phyloP scores from a whole-genome alignment of 2,329 filamentous ascomycete genomes.

The Aschersonia sp. region DNA sequence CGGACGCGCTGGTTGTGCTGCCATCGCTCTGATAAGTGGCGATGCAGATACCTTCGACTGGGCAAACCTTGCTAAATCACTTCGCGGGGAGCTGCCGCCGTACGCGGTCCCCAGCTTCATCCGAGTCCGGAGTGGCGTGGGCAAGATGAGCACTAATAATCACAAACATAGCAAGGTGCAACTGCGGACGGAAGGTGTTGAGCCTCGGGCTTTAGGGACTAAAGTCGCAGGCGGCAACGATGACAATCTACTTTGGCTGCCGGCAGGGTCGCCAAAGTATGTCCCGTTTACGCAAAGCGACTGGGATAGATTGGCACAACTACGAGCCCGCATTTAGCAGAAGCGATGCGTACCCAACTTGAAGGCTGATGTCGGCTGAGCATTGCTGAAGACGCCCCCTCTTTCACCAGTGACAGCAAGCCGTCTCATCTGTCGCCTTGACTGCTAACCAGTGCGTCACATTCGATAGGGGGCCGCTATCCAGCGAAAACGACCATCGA shows the following conservation, averaged over 20 bases:
- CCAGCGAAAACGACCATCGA: no score
- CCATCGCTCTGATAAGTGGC: slow-evolving; percentile 39
- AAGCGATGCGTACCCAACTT: no score
- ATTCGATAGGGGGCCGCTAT: no score
- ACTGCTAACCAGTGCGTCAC: no score
- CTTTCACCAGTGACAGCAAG: no score
- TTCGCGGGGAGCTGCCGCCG: slow-evolving; percentile 43
- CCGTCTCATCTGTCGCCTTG: no score
- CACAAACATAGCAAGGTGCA: slow-evolving; percentile 5
- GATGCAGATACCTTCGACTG: slow-evolving; percentile 40
- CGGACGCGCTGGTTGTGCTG: slow-evolving; percentile 52
- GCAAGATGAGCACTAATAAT: slow-evolving; percentile 4
- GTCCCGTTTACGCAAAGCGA: slow-evolving; percentile 2
- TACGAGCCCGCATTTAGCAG: slow-evolving; percentile 2
- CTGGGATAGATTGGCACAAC: slow-evolving; percentile 4
- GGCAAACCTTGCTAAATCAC: slow-evolving; percentile 30
- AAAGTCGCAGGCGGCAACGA: slow-evolving; percentile 1
- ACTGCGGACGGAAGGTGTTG: slow-evolving; percentile 3
- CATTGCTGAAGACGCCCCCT: no score
- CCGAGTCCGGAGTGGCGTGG: slow-evolving; percentile 2
- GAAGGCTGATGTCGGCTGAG: no score
- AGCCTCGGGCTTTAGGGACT: slow-evolving; percentile 2
- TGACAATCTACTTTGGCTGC: slow-evolving; percentile 4
- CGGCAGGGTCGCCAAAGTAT: slow-evolving; percentile 2
- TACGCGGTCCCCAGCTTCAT: slow-evolving; percentile 59